These are phyloP conservation scores for Hypericum androsaemum DNA, from an alignment of 345 rosid genomes.

Conservation along the genomic window DNA sequence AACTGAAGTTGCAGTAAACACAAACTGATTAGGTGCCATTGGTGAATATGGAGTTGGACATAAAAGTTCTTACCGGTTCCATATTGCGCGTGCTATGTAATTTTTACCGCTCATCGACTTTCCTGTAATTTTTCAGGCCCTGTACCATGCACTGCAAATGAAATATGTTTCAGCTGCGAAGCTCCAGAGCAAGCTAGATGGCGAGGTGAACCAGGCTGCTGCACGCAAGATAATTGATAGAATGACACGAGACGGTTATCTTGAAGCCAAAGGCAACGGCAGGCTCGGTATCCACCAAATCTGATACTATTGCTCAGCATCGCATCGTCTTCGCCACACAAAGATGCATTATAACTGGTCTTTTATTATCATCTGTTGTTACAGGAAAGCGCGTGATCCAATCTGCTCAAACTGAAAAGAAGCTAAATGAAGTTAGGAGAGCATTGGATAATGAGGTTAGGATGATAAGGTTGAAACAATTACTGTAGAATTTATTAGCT, in stretches of 20 bases:
- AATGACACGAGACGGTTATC: constrained; percentile 68
- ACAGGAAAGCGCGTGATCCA: constrained; percentile 85
- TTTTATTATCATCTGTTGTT: constrained; percentile 10
- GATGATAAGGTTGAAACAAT: constrained; percentile 29
- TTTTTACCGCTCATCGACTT: constrained; percentile 4
- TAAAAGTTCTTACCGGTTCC: not conserved
- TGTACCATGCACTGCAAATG: constrained; percentile 81
- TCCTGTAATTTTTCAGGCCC: constrained; percentile 39
- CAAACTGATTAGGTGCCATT: too few relatives aligned
- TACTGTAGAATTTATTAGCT: not conserved
- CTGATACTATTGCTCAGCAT: too few relatives aligned
- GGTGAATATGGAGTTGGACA: too few relatives aligned
- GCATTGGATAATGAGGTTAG: constrained; percentile 39
- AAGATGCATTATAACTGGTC: too few relatives aligned
- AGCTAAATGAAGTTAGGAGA: constrained; percentile 69
- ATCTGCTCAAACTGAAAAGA: constrained; percentile 51
- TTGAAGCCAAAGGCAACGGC: constrained; percentile 64
- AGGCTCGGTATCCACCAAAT: constrained; percentile 52
- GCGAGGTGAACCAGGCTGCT: constrained; percentile 54
- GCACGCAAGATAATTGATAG: constrained; percentile 60
- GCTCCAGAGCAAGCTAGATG: constrained; percentile 69
- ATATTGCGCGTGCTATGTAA: constrained; percentile 2
- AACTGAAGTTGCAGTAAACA: too few relatives aligned
- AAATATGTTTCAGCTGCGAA: constrained; percentile 49
- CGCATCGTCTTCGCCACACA: too few relatives aligned